A percentile compares a stretch with the other conserved stretches of the same genome.
Evolutionary conservation across 257 asterid genomes (phyloP).

Genomic region (Cynanchum wilfordii): DNA sequence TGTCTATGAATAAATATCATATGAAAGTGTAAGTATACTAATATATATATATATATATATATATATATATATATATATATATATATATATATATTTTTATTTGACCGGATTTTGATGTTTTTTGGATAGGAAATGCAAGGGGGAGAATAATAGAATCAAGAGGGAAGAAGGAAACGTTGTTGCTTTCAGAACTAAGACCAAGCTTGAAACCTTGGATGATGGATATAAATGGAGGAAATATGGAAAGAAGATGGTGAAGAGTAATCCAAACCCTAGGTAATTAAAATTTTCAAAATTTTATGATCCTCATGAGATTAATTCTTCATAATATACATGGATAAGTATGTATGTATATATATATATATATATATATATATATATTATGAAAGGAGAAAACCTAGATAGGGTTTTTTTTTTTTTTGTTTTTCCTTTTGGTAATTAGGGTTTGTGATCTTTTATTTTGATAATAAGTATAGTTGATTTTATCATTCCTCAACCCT

Average conservation of each 20-base stretch:
- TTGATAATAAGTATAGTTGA: no score
- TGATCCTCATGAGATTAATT: not conserved
- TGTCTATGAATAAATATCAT: slow-evolving; percentile 3
- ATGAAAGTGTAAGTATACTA: slow-evolving; percentile 15
- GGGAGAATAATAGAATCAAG: slow-evolving; percentile 9
- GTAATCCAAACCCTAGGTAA: slow-evolving; percentile 63
- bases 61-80: no score
- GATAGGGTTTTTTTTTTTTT: no score
- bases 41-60: no score
- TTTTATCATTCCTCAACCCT: not conserved
- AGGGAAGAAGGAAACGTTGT: slow-evolving; percentile 9
- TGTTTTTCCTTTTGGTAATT: no score
- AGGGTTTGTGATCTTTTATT: no score
- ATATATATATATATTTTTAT: no score
- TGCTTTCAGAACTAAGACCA: slow-evolving; percentile 43
- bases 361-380: no score
- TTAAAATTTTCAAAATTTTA: not conserved
- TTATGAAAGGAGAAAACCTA: no score
- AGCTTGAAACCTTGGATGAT: slow-evolving; percentile 54
- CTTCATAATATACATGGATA: not conserved
- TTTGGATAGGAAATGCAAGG: slow-evolving; percentile 10
- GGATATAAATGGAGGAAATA: slow-evolving; percentile 73
- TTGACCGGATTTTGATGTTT: not conserved
- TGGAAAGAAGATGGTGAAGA: slow-evolving; percentile 66
- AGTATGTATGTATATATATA: not conserved